These are phyloP conservation scores for Ceratocystiopsis minuta DNA, from an alignment of 2,329 filamentous ascomycete genomes.

Conservation along the genomic window DNA sequence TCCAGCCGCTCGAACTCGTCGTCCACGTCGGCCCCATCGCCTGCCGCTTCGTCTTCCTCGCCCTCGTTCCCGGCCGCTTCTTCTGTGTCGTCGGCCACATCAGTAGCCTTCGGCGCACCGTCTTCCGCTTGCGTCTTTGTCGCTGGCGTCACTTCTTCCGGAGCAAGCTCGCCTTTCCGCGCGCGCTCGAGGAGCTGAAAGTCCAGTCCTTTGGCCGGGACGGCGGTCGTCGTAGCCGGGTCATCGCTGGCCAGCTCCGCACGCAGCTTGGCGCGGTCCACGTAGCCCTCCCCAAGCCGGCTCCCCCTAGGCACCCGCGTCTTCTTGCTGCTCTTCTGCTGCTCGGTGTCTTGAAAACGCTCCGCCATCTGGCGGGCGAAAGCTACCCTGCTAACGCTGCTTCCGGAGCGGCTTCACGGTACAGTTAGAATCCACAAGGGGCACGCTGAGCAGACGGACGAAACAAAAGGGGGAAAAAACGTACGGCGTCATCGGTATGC, in stretches of 20 bases:
- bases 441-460: not conserved
- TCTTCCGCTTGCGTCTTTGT: not conserved
- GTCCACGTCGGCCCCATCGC: conserved; percentile 27
- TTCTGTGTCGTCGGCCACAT: conserved; percentile 27
- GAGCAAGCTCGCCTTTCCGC: conserved; percentile 37
- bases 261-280: conserved; percentile 50
- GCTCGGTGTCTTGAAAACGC: conserved; percentile 34
- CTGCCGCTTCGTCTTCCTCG: conserved; percentile 1
- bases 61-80: conserved; percentile 12
- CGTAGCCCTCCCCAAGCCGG: conserved; percentile 63
- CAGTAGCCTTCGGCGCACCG: too few relatives aligned
- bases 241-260: conserved; percentile 70
- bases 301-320: conserved; percentile 69
- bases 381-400: conserved; percentile 36
- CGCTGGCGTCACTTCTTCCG: too few relatives aligned
- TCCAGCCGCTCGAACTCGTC: conserved; percentile 46
- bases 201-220: conserved; percentile 63
- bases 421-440: too few relatives aligned
- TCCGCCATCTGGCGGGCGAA: conserved; percentile 78
- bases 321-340: conserved; percentile 41
- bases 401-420: conserved; percentile 42
- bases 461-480: conserved; percentile 11
- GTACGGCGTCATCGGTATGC: conserved; percentile 88
- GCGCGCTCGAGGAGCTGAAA: conserved; percentile 58
- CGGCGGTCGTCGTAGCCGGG: conserved; percentile 61